Evolutionary conservation across 2,329 filamentous ascomycete species (phyloP).

Genomic region (Aspergillus aculeatinus): DNA sequence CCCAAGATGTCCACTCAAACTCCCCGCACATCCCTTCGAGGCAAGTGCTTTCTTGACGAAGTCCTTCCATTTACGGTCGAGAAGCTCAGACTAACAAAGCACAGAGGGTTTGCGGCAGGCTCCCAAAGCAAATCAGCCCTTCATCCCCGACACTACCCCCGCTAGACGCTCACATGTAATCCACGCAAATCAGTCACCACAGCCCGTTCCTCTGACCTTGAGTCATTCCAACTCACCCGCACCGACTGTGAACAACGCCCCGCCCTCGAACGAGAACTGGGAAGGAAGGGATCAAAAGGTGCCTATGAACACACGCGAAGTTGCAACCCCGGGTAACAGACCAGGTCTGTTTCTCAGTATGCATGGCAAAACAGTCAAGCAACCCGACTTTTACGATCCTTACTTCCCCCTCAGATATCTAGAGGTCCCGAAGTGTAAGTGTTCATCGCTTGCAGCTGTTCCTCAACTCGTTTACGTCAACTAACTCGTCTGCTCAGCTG

Average conservation of each 20-base stretch:
- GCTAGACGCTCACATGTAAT: constrained; percentile 32
- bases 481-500: constrained; percentile 31
- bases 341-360: constrained; percentile 36
- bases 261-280: constrained; percentile 35
- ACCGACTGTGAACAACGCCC: constrained; percentile 29
- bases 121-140: constrained; percentile 41
- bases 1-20: constrained; percentile 24
- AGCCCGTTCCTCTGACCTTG: constrained; percentile 28
- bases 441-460: background rate
- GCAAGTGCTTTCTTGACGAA: constrained; percentile 17
- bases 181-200: constrained; percentile 34
- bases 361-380: constrained; percentile 30
- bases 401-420: constrained; percentile 38
- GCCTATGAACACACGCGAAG: constrained; percentile 42
- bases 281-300: constrained; percentile 40
- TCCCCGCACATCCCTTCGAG: constrained; percentile 30
- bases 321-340: constrained; percentile 45
- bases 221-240: constrained; percentile 30
- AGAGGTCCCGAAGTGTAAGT: constrained; percentile 39
- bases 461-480: background rate
- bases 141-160: constrained; percentile 41
- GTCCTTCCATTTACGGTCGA: background rate
- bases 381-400: constrained; percentile 41
- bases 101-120: constrained; percentile 42
- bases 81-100: constrained; percentile 15